Conservation (phyloP, 306 rosid genomes). For the Trifolium dubium region DNA sequence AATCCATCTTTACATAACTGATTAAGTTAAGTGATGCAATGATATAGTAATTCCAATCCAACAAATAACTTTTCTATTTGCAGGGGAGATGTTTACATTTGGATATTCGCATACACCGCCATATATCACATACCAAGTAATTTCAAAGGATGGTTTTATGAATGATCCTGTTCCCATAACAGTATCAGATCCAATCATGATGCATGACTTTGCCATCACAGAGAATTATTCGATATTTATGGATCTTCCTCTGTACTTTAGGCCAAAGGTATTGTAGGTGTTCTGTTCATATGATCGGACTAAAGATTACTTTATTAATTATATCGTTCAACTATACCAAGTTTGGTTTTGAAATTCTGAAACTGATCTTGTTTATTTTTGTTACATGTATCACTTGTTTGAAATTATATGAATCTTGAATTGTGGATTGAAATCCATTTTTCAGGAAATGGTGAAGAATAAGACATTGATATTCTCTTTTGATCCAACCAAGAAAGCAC, state of each 20-base stretch:
- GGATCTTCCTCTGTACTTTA: conserved; percentile 92
- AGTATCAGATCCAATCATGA: conserved; percentile 82
- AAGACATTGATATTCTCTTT: conserved; percentile 75
- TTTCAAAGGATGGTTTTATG: conserved; percentile 91
- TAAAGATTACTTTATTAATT: too few species aligned
- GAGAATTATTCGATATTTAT: conserved; percentile 85
- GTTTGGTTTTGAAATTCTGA: not conserved
- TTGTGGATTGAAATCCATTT: conserved; percentile 31
- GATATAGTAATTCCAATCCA: conserved; percentile 11
- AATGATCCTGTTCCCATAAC: conserved; percentile 97
- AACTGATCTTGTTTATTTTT: not conserved
- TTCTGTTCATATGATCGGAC: conserved; percentile 19
- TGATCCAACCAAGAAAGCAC: conserved; percentile 83
- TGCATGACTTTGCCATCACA: conserved; percentile 98
- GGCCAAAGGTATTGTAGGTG: conserved; percentile 72
- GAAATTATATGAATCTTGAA: conserved; percentile 24
- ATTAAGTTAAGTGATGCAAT: conserved; percentile 31
- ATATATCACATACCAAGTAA: conserved; percentile 86
- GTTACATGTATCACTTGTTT: not conserved
- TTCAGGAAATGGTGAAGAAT: conserved; percentile 98
- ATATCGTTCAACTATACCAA: too few species aligned
- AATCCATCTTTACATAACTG: conserved; percentile 35
- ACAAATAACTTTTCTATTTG: conserved; percentile 47
- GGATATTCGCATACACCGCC: conserved; percentile 90
- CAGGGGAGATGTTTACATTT: conserved; percentile 98